Evolutionary conservation across 2,329 filamentous ascomycete genomes (phyloP).

Genomic region (Sporothrix phasma): DNA sequence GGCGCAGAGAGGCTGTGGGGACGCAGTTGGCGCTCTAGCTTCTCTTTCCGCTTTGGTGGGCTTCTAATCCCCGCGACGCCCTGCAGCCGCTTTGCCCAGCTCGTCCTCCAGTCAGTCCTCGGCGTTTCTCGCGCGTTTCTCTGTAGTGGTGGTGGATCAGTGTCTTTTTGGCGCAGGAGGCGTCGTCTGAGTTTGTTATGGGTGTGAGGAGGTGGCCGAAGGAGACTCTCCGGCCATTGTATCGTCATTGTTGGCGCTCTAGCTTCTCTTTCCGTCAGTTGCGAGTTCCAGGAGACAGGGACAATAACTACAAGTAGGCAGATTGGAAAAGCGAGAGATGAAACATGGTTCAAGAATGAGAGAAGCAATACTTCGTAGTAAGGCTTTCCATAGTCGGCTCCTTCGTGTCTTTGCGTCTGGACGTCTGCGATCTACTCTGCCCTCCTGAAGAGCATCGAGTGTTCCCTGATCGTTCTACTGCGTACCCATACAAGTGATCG

Average conservation of each 20-base stretch:
- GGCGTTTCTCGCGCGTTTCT: too few species aligned
- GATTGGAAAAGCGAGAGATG: neutral
- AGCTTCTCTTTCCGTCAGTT: constrained; percentile 10
- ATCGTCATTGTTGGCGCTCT: neutral
- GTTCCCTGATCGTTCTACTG: neutral
- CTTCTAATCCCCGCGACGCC: neutral
- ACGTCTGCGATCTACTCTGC: neutral
- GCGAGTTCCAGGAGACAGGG: neutral
- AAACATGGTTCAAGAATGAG: too few species aligned
- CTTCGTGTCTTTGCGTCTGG: neutral
- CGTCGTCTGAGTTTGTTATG: neutral
- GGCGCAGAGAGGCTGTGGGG: too few species aligned
- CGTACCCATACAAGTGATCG: neutral
- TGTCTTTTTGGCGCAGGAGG: neutral
- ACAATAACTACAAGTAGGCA: neutral
- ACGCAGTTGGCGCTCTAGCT: too few species aligned
- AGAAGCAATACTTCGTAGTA: too few species aligned
- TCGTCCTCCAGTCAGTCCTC: too few species aligned
- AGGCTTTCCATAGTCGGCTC: neutral
- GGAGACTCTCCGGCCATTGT: neutral
- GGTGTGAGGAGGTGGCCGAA: neutral
- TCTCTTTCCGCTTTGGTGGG: neutral
- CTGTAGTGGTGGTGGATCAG: too few species aligned
- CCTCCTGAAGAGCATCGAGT: too few species aligned
- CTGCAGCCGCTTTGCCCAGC: too few species aligned